Base-by-base conservation (phyloP, 2,329 filamentous ascomycete species). In the Venturiaceae sp. region DNA sequence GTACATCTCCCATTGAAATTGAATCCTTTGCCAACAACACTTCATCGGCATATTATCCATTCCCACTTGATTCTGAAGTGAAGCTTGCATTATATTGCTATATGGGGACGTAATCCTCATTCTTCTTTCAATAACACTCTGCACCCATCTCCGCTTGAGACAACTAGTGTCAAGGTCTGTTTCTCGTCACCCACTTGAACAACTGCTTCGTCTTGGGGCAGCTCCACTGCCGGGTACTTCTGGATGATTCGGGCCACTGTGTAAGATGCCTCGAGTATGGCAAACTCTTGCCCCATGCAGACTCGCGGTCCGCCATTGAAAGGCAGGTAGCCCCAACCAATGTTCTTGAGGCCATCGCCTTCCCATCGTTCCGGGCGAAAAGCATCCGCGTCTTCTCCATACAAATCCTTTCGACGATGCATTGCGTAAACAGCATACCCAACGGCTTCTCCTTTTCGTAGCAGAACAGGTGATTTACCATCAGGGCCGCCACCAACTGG, bases 251-350 rank as follows among this genome's bases (percentile, higher is more conserved):
- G 54, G 37, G 65, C 66, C 28, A 65, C 60, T 5, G 68, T 63
- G 62, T 68, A 69, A 19, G 61, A 79, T 55, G 80, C 63, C 67
- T 81, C 79, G 75, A 81, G 78, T 64, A 77, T 71, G 1, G 77
- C 79, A 60, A 82, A 76, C 44, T 78, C 73, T 59, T 72, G 76
- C n/a, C 69, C 69, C 13, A 72, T 59, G 55, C 69, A 72, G 53
- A 71, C 69, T 3, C 68, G 62, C n/a, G 71, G 71, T 1, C 71
- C 71, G 34, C 71, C 71, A 50, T 72, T 72, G 61, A 73, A 73
- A 0, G 71, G 71, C 8, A 73, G 58, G 44, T 71, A 72, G 60
- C 72, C 71, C 70, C 69, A 72, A 3, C 68, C 47, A 11, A 53
- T 14, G 1, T 1, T 14, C 14, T 30, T 4, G 3, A 16, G 8